Evolutionary conservation across 1,284 basidiomycete species (phyloP), one percentile per base, ranked within the genome.

Genomic region (Peniophora sp.): DNA sequence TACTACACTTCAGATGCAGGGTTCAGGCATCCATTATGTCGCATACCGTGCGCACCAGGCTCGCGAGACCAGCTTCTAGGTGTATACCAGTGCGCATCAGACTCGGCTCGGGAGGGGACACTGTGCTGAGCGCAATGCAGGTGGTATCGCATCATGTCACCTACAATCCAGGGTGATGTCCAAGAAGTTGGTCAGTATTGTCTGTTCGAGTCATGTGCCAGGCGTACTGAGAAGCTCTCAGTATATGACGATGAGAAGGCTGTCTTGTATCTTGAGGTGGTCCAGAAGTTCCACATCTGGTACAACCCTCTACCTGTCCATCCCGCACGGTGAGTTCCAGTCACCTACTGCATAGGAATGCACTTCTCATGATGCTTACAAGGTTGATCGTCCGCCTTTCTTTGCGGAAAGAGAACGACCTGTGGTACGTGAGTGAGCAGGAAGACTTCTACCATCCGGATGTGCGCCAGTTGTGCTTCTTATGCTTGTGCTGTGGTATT

Each of bases 381-480:
- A 59, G 63, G 11, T 64, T 80, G 6, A 49, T 80, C 24, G 71
- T 74, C 12, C 72, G 74, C 48, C 56, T 82, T 36, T 71, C 66
- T 3, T 69, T 83, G 3, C 66, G 65, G 37, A 62, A 71, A 27
- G 54, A 59, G 17, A 58, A 64, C 27, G 70, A 65, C 1, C 58
- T 73, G 2, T 72, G 72, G 59, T 72, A 76, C 51, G 82, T 83
- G 49, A 60, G 68, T 1, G 65, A 68, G 48, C 80, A 83, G 55
- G 80, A 83, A 56, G 79, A 83, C 57, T 81, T 79, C 57, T 83
- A 80, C 60, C 78, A 82, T 56, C 72, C 79, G 0, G 77, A 79
- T 51, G 81, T 80, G 55, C 52, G 58, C 35, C 5, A 32, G 15
- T n/a, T 18, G 6, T 14, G n/a, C 39, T 11, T 15, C 35, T 44